Conservation (phyloP, 2,329 filamentous ascomycete genomes). For the Dactylellina cionopaga region DNA sequence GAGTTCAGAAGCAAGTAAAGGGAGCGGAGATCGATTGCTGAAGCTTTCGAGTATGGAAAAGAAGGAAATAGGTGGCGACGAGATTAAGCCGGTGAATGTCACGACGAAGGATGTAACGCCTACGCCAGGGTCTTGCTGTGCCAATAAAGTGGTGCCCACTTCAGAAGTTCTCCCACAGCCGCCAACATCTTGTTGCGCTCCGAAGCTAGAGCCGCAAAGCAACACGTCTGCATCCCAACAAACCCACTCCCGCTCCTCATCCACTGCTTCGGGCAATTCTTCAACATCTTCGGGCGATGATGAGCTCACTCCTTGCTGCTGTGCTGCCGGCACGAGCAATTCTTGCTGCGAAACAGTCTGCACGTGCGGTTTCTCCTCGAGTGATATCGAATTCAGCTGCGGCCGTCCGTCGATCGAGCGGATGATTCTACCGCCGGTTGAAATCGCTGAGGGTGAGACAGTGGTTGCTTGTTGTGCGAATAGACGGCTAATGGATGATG, state of each 20-base stretch:
- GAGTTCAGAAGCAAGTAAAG: conserved; percentile 19
- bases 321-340: conserved; percentile 7
- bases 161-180: not conserved
- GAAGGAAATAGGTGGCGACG: conserved; percentile 16
- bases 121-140: conserved; percentile 12
- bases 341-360: conserved; percentile 46
- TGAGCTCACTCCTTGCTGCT: conserved; percentile 21
- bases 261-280: not conserved
- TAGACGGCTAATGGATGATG: conserved; percentile 41
- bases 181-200: conserved; percentile 6
- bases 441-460: conserved; percentile 32
- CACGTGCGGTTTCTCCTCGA: conserved; percentile 44
- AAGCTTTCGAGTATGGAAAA: too few species aligned
- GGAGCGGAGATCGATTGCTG: conserved; percentile 17
- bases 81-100: conserved; percentile 25
- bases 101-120: not conserved
- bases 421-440: conserved; percentile 39
- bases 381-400: conserved; percentile 38
- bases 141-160: not conserved
- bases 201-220: not conserved
- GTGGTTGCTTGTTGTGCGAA: conserved; percentile 45
- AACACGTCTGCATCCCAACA: not conserved
- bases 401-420: conserved; percentile 25
- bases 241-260: conserved; percentile 15
- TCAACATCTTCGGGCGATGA: not conserved